Base-by-base conservation (phyloP, 768 basidiomycete species). In the Leccinum subgranulosum region DNA sequence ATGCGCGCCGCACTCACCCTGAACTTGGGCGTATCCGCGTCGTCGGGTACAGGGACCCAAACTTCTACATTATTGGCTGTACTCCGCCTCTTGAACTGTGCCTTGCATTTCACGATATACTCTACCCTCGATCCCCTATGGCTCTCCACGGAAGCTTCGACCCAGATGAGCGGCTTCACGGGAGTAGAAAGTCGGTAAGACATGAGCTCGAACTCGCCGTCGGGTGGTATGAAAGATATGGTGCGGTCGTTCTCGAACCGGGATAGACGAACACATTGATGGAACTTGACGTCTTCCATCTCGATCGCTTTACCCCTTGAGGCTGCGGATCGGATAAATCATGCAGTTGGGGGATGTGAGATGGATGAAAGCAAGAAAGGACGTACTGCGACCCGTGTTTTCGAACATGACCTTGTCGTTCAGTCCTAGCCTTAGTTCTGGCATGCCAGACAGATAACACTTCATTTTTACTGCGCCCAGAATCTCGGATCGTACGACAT, bases 321-420 rank as follows among this genome's bases (percentile, higher is more conserved):
- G 49, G 62, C 57, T 57, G 17, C 8, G 41, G 47, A 31, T 49
- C 29, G 12, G 28, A 28, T 36, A 50, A 29, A 53, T 11, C 4
- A 51, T 39, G 29, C 43, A 31, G 10, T 4, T 11, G 29, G 29
- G 29, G 25, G 25, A 25, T 25, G 4, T 21, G 8, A 10, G 27
- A 46, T 1, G 21, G n/a, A 2, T 6, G 10, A 25, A 19, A 6
- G 12, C n/a, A 23, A 23, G 23, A 23, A 23, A 3, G 14, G 33
- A 79, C 91, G 68, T 70, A 95, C 94, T 93, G 65, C 97, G 82
- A 19, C 96, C 96, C 2, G 96, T 98, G 68, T 81, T 92, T 74
- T 99, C 97, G 66, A 98, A 98, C 96, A 99, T 98, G 72, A 98
- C 94, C 75, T 98, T 98, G 78, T 99, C 96, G 74, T 99, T 99